Evolutionary conservation across 345 rosid genomes (phyloP).

Genomic region (Eucalyptus rudis): DNA sequence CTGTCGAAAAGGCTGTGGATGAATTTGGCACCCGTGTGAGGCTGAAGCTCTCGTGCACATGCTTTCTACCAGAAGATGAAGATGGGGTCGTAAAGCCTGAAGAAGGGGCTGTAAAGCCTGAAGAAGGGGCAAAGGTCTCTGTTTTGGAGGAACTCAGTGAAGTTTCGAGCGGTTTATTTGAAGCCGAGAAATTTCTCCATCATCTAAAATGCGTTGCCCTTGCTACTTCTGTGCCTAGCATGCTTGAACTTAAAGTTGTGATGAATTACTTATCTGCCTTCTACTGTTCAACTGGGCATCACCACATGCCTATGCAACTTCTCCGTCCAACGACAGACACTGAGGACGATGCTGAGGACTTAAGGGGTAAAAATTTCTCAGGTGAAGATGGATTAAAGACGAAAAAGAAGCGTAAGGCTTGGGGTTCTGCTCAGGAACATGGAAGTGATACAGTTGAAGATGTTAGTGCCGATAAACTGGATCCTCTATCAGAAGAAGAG

Average conservation of each 20-base stretch:
- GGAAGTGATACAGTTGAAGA: constrained; percentile 6
- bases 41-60: constrained; percentile 49
- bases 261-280: constrained; percentile 43
- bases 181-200: constrained; percentile 37
- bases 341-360: not conserved
- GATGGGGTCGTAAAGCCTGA: not conserved
- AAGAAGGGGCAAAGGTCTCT: not conserved
- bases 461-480: too few relatives aligned
- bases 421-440: not conserved
- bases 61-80: constrained; percentile 12
- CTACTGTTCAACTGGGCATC: constrained; percentile 38
- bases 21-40: constrained; percentile 46
- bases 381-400: constrained; percentile 2
- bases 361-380: not conserved
- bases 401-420: constrained; percentile 22
- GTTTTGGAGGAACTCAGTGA: constrained; percentile 11
- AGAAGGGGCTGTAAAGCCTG: too few relatives aligned
- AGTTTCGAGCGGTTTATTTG: constrained; percentile 24
- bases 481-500: not conserved
- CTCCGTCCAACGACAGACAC: constrained; percentile 13
- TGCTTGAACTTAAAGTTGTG: constrained; percentile 36
- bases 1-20: constrained; percentile 54
- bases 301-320: constrained; percentile 31
- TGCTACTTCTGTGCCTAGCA: constrained; percentile 13
- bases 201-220: constrained; percentile 43